A percentile compares a stretch with the other conserved stretches of the same genome.
These are phyloP conservation scores for Pleurotus ostreatus DNA, from an alignment of 768 basidiomycete genomes.

Conservation along the genomic window DNA sequence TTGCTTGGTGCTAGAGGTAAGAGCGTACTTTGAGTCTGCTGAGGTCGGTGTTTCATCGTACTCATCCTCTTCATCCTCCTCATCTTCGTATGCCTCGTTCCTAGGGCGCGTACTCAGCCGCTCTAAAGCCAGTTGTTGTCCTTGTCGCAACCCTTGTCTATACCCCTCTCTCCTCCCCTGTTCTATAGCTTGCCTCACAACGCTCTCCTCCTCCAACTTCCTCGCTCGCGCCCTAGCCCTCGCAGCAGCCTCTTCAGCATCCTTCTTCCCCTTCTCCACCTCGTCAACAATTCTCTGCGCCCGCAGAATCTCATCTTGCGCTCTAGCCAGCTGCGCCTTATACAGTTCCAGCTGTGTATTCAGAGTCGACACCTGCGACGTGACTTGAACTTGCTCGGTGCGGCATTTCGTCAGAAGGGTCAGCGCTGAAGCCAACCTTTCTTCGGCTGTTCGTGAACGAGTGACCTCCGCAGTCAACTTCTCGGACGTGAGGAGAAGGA, in stretches of 20 bases:
- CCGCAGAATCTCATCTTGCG: neutral
- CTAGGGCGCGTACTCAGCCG: conserved; percentile 14
- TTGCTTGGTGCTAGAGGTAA: neutral
- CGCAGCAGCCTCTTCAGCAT: conserved; percentile 63
- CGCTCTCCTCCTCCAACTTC: conserved; percentile 50
- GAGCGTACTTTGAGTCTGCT: conserved; percentile 4
- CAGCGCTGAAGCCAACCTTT: neutral
- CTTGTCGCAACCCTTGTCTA: conserved; percentile 41
- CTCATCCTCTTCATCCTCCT: conserved; percentile 10
- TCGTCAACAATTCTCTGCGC: conserved; percentile 1
- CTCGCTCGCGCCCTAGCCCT: conserved; percentile 50
- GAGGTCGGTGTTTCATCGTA: conserved; percentile 16
- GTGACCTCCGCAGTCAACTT: neutral
- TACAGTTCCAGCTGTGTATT: conserved; percentile 1
- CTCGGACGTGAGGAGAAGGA: neutral
- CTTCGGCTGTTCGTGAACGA: neutral
- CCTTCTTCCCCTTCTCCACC: conserved; percentile 27
- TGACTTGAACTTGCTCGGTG: conserved; percentile 1
- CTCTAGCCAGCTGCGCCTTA: neutral
- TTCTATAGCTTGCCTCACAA: conserved; percentile 54
- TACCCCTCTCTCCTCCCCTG: conserved; percentile 51
- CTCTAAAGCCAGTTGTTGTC: conserved; percentile 21
- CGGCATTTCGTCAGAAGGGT: neutral
- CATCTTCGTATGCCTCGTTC: conserved; percentile 8
- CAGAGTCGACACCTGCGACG: neutral